Base-by-base conservation (phyloP, 352 stramenopile species). In the Phytophthora tentaculata region DNA sequence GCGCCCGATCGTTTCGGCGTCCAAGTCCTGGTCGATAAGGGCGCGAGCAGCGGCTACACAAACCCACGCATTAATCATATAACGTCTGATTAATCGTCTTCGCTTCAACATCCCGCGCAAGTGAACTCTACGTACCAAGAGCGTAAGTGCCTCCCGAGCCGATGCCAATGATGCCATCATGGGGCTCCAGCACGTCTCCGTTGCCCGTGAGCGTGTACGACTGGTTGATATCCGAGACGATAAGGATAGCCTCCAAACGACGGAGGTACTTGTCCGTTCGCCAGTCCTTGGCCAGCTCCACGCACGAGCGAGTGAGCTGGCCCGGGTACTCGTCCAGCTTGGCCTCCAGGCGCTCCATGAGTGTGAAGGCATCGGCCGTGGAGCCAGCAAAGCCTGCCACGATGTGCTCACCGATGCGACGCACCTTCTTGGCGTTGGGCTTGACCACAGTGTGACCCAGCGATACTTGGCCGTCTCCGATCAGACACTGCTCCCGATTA, bases 221-320 rank as follows among this genome's bases (percentile, higher is more conserved):
- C 55, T 97, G 88, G 54, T 97, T 97, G 61, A 82, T 87, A 86
- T 99, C 97, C 24, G 96, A 96, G 2, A 99, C 97, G 45, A 99
- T 95, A 47, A 98, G 69, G 29, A 94, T 92, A 17, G 90, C 87
- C 69, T 99, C 97, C 22, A 99, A 84, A 58, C 90, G 84, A 66
- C 97, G 86, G 58, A 99, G 79, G 76, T 99, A 99, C 81, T 99
- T 99, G 80, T 99, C 97, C 62, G 97, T 99, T 68, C 98, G 86
- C 98, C 98, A 99, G 37, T 89, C 96, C 80, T 99, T 99, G 48
- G 97, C 98, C n/a, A 99, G 81, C 74, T 99, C 97, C 20, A 99
- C 97, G 79, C 97, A 99, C 16, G 92, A 94, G 62, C 97, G 89
- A 28, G 92, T 96, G 37, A 99, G 81, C 74, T 99, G 98, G 28